Evolutionary conservation across 108 stramenopile genomes (phyloP).

Genomic region (Skeletonema potamos): DNA sequence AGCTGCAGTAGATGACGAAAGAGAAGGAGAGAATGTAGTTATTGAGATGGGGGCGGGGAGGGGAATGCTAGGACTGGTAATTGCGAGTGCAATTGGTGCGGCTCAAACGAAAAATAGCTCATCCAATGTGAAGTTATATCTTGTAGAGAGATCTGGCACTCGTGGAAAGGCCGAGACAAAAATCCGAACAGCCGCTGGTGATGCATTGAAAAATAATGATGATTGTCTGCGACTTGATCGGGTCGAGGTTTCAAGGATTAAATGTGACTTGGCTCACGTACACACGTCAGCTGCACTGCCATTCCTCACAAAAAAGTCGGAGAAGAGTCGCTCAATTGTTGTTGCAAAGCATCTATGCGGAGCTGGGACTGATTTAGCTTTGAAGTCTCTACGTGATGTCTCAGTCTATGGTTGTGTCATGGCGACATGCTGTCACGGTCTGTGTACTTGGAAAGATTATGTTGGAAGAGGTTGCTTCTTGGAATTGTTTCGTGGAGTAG

Average conservation of each 20-base stretch:
- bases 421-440: slow-evolving; percentile 88
- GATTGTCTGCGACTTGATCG: slow-evolving; percentile 38
- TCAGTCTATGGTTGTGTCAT: slow-evolving; percentile 65
- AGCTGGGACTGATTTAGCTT: slow-evolving; percentile 78
- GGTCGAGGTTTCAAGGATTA: slow-evolving; percentile 60
- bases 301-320: neutral
- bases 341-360: slow-evolving; percentile 86
- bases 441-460: slow-evolving; percentile 79
- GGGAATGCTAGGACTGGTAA: slow-evolving; percentile 76
- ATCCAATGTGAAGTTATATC: slow-evolving; percentile 48
- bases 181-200: slow-evolving; percentile 46
- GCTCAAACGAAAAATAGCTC: slow-evolving; percentile 1
- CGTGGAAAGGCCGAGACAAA: slow-evolving; percentile 80
- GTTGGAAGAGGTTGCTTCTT: slow-evolving; percentile 73
- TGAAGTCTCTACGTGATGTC: slow-evolving; percentile 57
- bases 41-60: slow-evolving; percentile 88
- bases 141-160: slow-evolving; percentile 79
- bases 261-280: slow-evolving; percentile 83
- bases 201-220: neutral
- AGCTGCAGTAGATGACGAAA: slow-evolving; percentile 8
- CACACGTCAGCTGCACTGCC: slow-evolving; percentile 47
- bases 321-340: slow-evolving; percentile 44
- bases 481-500: slow-evolving; percentile 26
- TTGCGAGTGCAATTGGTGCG: slow-evolving; percentile 56
- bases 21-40: slow-evolving; percentile 2